A percentile compares a stretch with the other conserved stretches of the same genome.
Conservation (phyloP, 148 eudicot genomes). For the Camellia sinensis region DNA sequence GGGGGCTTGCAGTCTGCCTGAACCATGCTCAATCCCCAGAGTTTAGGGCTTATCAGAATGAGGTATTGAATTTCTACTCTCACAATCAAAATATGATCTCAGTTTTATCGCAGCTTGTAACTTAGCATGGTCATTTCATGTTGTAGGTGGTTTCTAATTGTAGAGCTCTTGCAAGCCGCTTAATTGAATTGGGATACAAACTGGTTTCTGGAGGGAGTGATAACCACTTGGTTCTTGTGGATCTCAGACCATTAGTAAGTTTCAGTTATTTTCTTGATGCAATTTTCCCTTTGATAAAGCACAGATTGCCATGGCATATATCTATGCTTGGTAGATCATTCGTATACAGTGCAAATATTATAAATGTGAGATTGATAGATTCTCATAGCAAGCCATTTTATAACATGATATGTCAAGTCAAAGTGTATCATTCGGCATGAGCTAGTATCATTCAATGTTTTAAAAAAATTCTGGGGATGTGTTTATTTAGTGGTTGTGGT, state of each 20-base stretch:
- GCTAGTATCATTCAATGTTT: neutral
- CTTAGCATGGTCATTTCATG: slow-evolving; percentile 7
- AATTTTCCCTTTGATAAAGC: neutral
- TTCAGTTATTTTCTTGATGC: neutral
- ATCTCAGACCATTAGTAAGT: slow-evolving; percentile 79
- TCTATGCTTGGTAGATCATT: neutral
- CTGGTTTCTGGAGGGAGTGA: slow-evolving; percentile 90
- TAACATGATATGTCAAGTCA: neutral
- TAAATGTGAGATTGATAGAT: no score
- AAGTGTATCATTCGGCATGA: neutral
- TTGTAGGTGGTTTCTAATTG: slow-evolving; percentile 75
- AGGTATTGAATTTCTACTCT: slow-evolving; percentile 33
- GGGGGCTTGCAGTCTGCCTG: slow-evolving; percentile 82
- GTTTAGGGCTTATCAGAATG: slow-evolving; percentile 69
- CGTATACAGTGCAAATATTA: no score
- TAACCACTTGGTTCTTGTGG: slow-evolving; percentile 90
- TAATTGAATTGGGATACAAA: slow-evolving; percentile 70
- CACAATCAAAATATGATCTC: neutral
- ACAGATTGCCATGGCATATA: neutral
- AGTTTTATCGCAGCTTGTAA: neutral
- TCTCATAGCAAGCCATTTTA: neutral
- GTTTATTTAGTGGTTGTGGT: neutral
- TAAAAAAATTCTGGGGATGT: neutral
- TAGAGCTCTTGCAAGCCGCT: slow-evolving; percentile 66
- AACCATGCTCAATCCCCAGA: slow-evolving; percentile 79